These are phyloP conservation scores for Fraxinus pennsylvanica DNA, from an alignment of 257 asterid species.

Conservation along the genomic window DNA sequence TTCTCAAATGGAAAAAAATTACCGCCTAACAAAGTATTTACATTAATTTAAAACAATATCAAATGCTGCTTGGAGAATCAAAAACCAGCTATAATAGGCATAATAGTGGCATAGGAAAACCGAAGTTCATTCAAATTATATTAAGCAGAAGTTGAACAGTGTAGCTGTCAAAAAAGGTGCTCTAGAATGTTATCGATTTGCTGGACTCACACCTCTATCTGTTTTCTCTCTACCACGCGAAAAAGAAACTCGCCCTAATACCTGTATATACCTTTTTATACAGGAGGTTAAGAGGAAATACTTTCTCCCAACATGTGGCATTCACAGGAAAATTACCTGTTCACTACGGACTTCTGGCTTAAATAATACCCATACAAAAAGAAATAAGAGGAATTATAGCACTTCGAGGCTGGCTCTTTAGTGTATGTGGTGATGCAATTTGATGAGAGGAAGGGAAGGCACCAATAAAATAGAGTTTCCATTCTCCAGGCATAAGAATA, in stretches of 20 bases:
- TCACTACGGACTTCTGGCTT: background rate
- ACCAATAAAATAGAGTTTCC: background rate
- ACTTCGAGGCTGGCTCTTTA: background rate
- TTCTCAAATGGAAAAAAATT: background rate
- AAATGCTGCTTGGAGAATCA: conserved; percentile 1
- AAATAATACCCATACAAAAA: background rate
- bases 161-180: background rate
- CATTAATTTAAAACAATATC: conserved; percentile 1
- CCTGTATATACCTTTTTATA: background rate
- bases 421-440: background rate
- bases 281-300: background rate
- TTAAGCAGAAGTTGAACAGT: conserved; percentile 1
- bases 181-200: background rate
- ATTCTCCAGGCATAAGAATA: background rate
- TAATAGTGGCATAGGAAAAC: background rate
- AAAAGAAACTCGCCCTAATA: background rate
- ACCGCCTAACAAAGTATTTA: conserved; percentile 1
- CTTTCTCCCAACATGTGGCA: background rate
- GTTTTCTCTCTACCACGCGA: background rate
- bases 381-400: background rate
- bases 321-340: background rate
- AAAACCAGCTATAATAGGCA: conserved; percentile 11
- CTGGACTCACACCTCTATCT: background rate
- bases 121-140: conserved; percentile 1
- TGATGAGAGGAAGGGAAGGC: background rate